Conservation (phyloP, 257 asterid species). For the Ilex aquifolium region DNA sequence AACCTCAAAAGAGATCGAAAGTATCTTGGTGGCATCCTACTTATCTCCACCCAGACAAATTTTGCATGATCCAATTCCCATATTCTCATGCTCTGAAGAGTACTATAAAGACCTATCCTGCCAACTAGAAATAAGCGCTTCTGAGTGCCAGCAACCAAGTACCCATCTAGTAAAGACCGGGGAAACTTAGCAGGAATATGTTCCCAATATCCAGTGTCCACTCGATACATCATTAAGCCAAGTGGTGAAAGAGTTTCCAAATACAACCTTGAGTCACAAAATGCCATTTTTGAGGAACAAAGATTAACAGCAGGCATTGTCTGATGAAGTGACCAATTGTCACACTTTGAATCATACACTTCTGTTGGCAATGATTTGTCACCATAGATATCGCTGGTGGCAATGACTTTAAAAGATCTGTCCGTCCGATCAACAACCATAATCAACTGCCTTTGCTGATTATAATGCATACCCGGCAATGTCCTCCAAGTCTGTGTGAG, state of each 20-base stretch:
- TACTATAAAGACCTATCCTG: slow-evolving; percentile 85
- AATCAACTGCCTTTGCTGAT: slow-evolving; percentile 90
- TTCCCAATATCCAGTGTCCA: slow-evolving; percentile 92
- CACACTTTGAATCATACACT: slow-evolving; percentile 78
- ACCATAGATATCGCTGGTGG: slow-evolving; percentile 85
- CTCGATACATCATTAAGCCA: slow-evolving; percentile 85
- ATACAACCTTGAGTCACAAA: slow-evolving; percentile 85
- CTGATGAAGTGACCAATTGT: slow-evolving; percentile 81
- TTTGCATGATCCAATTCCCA: slow-evolving; percentile 95
- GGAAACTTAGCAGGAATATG: slow-evolving; percentile 97
- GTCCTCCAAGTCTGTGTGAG: slow-evolving; percentile 83
- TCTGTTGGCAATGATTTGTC: slow-evolving; percentile 87
- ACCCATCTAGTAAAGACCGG: slow-evolving; percentile 91
- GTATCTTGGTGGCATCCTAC: slow-evolving; percentile 91
- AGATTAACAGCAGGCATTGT: slow-evolving; percentile 94
- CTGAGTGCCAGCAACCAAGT: slow-evolving; percentile 83
- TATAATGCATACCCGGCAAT: slow-evolving; percentile 83
- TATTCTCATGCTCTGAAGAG: slow-evolving; percentile 91
- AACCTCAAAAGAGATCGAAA: slow-evolving; percentile 85
- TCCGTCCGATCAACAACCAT: slow-evolving; percentile 82
- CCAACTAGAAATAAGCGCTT: slow-evolving; percentile 88
- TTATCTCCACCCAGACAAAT: slow-evolving; percentile 79
- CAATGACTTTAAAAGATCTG: slow-evolving; percentile 76
- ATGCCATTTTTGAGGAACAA: slow-evolving; percentile 97
- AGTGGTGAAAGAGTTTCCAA: slow-evolving; percentile 92